Evolutionary conservation across 768 basidiomycete genomes (phyloP), one percentile per base, ranked within the genome.

Genomic region (Daedaleopsis sinensis): DNA sequence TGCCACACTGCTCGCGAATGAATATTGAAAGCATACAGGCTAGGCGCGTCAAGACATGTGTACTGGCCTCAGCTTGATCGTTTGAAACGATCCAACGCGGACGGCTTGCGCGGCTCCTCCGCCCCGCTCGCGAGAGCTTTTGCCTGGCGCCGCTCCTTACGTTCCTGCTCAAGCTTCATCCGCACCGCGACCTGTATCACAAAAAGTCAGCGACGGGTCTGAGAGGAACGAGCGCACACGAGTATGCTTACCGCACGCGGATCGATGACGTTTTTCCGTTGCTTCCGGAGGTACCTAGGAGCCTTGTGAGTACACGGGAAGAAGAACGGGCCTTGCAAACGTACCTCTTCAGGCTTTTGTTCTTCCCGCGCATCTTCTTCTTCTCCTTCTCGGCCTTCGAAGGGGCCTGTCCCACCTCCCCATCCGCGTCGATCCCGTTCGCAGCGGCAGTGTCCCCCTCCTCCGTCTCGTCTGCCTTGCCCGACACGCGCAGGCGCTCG

Each of bases 201-300:
- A 73, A 73, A 36, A 74, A 65, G 23, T 79, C 71, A 67, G 76
- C 3, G 39, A 50, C n/a, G 27, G 10, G 13, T 16, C 18, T 15
- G 18, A 32, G 16, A 52, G 27, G 46, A 67, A 56, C 67, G 32
- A 36, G 32, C 13, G 8, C 6, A 43, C 16, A 10, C 32, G 49
- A 78, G 3, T 27, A 21, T 5, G 23, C 83, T 57, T 57, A 92
- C 90, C 23, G 84, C 81, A 23, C 83, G 81, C 23, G 93, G 93
- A 72, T 98, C 95, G 63, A 98, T 85, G 51, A 98, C 92, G 69
- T 98, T 97, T 80, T 96, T 94, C 72, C 93, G 86, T 74, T 96
- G 91, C 79, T 95, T 97, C 68, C 92, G 83, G 63, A 97, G 73
- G 73, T 42, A 42, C 39, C 39, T 42, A 42, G 3, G 27, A 7